Evolutionary conservation across 257 asterid species (phyloP).

Genomic region (Coffea eugenioides): DNA sequence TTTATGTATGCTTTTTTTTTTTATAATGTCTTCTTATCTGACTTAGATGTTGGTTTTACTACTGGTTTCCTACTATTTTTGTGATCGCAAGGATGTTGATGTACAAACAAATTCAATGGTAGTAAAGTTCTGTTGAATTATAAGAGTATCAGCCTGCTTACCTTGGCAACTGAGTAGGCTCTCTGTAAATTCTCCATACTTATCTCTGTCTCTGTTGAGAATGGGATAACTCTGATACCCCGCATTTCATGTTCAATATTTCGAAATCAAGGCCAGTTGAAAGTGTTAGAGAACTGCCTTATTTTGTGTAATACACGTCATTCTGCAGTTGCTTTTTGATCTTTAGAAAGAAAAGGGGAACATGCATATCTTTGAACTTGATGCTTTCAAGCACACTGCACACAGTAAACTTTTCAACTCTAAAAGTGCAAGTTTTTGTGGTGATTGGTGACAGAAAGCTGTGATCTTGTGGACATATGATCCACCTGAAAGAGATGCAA

Average conservation of each 20-base stretch:
- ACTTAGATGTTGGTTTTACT: neutral
- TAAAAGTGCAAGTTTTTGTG: neutral
- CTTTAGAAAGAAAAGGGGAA: neutral
- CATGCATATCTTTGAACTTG: neutral
- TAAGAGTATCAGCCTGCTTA: too few species aligned
- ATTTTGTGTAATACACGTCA: neutral
- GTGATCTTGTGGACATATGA: constrained; percentile 60
- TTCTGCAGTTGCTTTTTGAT: neutral
- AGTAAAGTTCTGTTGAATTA: too few species aligned
- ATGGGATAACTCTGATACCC: too few species aligned
- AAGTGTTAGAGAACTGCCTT: too few species aligned
- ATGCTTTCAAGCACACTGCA: neutral
- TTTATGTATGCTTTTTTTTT: neutral
- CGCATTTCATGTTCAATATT: too few species aligned
- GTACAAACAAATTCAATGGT: neutral
- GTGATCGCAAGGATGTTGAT: neutral
- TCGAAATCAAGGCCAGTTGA: too few species aligned
- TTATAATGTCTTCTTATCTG: neutral
- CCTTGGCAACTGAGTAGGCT: too few species aligned
- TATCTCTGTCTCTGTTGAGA: too few species aligned
- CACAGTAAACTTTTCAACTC: neutral
- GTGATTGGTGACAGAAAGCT: constrained; percentile 44
- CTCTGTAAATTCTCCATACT: too few species aligned
- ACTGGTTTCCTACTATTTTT: neutral
- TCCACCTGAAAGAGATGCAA: constrained; percentile 75